Evolutionary conservation across 2,329 filamentous ascomycete genomes (phyloP).

Genomic region (Arthroderma uncinatum): DNA sequence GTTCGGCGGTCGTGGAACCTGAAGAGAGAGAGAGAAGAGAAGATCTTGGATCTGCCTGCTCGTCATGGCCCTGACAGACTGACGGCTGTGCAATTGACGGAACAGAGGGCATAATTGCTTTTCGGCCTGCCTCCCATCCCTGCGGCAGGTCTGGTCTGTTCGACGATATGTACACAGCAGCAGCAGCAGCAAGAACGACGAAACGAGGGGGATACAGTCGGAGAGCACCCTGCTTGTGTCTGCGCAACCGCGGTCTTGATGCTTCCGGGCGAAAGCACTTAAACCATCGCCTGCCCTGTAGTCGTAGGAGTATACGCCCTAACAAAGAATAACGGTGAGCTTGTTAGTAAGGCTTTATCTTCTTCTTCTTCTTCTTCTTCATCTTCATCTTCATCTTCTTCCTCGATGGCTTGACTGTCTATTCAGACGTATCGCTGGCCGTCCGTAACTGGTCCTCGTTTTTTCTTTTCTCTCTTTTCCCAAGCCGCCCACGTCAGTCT

Average conservation of each 20-base stretch:
- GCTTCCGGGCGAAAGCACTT: not conserved
- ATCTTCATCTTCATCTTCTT: not conserved
- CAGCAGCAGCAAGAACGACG: not conserved
- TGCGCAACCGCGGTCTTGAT: not conserved
- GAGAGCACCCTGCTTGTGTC: not conserved
- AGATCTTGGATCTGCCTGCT: not conserved
- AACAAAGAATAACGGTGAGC: not conserved
- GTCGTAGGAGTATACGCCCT: no score
- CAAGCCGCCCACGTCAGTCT: conserved; percentile 5
- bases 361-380: not conserved
- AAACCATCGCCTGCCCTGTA: no score
- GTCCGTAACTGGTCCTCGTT: not conserved
- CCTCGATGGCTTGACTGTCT: not conserved
- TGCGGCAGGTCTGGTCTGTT: conserved; percentile 1
- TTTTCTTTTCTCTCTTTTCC: conserved; percentile 11
- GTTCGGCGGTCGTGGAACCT: conserved; percentile 6
- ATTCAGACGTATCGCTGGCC: not conserved
- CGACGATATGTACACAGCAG: not conserved
- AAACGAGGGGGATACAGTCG: conserved; percentile 2
- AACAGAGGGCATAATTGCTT: not conserved
- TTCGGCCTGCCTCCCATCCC: not conserved
- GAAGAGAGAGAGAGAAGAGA: not conserved
- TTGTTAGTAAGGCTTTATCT: conserved; percentile 4
- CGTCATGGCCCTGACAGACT: conserved; percentile 5
- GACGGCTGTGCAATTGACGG: not conserved